A percentile compares a stretch with the other conserved stretches of the same genome.
Conservation (phyloP, 441 rosid genomes). For the Metrosideros polymorpha region DNA sequence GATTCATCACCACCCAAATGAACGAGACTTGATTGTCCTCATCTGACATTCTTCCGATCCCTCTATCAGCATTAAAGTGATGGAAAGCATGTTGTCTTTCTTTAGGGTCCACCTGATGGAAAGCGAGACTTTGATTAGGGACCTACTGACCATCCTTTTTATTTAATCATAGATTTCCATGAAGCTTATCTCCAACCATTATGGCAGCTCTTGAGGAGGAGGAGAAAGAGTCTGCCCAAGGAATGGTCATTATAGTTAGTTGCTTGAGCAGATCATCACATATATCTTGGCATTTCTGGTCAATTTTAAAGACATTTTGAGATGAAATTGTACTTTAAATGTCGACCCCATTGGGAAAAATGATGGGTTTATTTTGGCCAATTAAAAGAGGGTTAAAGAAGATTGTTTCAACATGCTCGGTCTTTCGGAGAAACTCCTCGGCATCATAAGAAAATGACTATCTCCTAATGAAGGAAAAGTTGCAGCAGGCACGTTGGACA, state of each 20-base stretch:
- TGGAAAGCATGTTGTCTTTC: not conserved
- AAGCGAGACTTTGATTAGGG: not conserved
- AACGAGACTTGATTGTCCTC: not conserved
- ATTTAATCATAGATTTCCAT: not conserved
- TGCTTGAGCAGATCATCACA: not conserved
- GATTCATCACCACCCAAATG: not conserved
- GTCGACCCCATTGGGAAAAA: not conserved
- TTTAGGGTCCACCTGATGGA: not conserved
- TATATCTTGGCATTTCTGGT: not conserved
- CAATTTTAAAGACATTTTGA: not conserved
- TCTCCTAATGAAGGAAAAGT: not conserved
- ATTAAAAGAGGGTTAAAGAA: not conserved
- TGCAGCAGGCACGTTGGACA: not conserved
- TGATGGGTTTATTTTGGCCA: not conserved
- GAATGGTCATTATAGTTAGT: not conserved
- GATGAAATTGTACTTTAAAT: not conserved
- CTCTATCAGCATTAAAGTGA: not conserved
- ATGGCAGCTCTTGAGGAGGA: not conserved
- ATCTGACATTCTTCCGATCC: not conserved
- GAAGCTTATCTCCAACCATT: not conserved
- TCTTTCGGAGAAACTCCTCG: not conserved
- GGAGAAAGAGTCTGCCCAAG: not conserved
- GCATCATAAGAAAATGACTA: not conserved
- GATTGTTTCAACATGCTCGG: not conserved
- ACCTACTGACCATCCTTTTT: not conserved